These are phyloP conservation scores for Picea sitchensis DNA, from an alignment of 75 land plant species.

Conservation along the genomic window DNA sequence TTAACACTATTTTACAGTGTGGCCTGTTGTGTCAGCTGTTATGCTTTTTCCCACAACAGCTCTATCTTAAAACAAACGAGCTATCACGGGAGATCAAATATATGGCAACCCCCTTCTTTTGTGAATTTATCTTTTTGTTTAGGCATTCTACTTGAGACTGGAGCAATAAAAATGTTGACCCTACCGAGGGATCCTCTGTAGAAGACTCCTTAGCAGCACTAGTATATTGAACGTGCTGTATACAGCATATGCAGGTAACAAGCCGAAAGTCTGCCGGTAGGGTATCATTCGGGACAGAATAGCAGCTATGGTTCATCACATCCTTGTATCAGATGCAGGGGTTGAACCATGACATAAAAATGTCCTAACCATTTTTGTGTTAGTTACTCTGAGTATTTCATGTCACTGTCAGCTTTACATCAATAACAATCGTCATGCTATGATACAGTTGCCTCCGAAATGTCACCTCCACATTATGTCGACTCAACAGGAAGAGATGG, in stretches of 20 bases:
- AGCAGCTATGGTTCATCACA: too few species aligned
- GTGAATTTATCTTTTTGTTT: not conserved
- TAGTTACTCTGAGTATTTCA: not conserved
- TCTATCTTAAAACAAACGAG: not conserved
- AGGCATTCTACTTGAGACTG: not conserved
- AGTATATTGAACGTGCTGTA: too few species aligned
- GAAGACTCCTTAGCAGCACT: too few species aligned
- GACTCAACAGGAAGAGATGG: conserved; percentile 7
- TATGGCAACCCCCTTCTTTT: not conserved
- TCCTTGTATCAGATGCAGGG: too few species aligned
- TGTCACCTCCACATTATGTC: not conserved
- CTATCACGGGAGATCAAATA: not conserved
- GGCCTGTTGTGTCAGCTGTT: conserved; percentile 4
- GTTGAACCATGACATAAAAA: too few species aligned
- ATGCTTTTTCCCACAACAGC: conserved; percentile 3
- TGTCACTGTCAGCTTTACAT: not conserved
- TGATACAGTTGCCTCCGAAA: not conserved
- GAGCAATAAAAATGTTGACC: not conserved
- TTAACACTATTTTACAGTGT: conserved; percentile 7
- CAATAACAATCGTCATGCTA: not conserved
- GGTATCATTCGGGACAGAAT: too few species aligned
- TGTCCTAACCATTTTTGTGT: too few species aligned
- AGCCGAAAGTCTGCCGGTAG: too few species aligned
- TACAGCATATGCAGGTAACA: too few species aligned
- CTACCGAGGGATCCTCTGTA: too few species aligned